Evolutionary conservation across 164 flowering plant genomes (phyloP), one percentile per base, ranked within the genome.

Genomic region (Magnolia officinalis): DNA sequence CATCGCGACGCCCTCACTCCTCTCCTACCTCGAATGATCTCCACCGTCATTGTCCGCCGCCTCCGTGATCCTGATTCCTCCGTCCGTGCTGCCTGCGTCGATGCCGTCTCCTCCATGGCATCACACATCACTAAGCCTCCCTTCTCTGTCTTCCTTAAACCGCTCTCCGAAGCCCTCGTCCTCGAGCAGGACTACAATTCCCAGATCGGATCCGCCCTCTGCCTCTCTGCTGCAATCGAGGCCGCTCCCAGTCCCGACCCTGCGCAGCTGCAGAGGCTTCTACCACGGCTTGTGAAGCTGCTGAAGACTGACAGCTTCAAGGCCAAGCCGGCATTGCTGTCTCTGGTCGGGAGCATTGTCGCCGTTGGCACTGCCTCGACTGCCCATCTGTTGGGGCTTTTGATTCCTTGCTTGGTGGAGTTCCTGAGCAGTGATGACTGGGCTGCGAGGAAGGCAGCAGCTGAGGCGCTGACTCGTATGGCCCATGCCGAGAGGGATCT

Each of bases 361-460:
- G 85, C 81, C 2, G 87, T 76, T 7, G 89, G 88, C 16, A 96
- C 86, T 1, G 90, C 72, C 3, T 63, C 79, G 61, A 84, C 78
- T 37, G 59, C 71, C 9, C 80, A 75, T 49, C 80, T 79, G 49
- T 51, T 87, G 84, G 85, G 52, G 81, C 81, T 82, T 85, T 74
- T 92, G 83, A 82, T 92, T 58, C 84, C 85, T 71, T 83, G 88
- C 70, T 63, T 90, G 84, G 75, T 86, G 50, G 92, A 85, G 67
- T 90, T 90, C 72, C 77, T 96, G 82, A 82, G 89, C 52, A 87
- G 90, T 67, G 90, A 87, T 70, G 98, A 94, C 74, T 96, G 99
- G 99, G 88, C 89, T 11, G 89, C 93, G 26, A 84, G 99, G 85
- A 96, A 92, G 80, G 91, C 93, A 0, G 88, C 94, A 0, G 90